phyloP scores from a whole-genome alignment of 1,139 yeast genomes.

The Saccharomyces hybrid region DNA sequence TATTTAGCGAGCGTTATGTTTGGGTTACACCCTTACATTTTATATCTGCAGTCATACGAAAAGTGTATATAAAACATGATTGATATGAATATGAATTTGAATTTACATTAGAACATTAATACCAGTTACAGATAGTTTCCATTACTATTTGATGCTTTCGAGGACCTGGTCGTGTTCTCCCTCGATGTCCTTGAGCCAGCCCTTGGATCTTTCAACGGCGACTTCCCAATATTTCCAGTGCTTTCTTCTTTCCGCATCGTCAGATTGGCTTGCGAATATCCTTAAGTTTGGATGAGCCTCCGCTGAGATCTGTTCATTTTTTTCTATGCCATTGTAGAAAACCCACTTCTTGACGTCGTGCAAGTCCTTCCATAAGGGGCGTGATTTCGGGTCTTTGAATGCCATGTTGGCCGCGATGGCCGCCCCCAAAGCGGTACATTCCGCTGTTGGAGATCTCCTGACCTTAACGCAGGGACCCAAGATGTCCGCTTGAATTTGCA shows the following conservation, averaged over 20 bases:
- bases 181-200: constrained; percentile 48
- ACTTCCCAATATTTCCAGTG: constrained; percentile 75
- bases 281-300: constrained; percentile 17
- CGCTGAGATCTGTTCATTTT: constrained; percentile 19
- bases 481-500: constrained; percentile 91
- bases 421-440: constrained; percentile 93
- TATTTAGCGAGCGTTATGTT: background rate
- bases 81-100: background rate
- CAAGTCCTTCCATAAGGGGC: constrained; percentile 67
- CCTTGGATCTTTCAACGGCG: constrained; percentile 68
- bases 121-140: background rate
- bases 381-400: constrained; percentile 42
- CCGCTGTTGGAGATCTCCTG: constrained; percentile 71
- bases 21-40: background rate
- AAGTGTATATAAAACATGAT: background rate
- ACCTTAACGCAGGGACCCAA: constrained; percentile 81
- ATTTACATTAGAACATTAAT: background rate
- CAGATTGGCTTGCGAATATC: constrained; percentile 50
- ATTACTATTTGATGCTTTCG: constrained; percentile 2
- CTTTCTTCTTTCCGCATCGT: constrained; percentile 53
- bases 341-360: constrained; percentile 48
- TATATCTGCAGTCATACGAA: background rate
- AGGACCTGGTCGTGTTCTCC: constrained; percentile 10
- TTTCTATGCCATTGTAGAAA: constrained; percentile 29
- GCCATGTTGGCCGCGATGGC: constrained; percentile 93